Evolutionary conservation across 2,329 filamentous ascomycete species (phyloP), one percentile per base, ranked within the genome.

Genomic region (Botrytis tulipae): DNA sequence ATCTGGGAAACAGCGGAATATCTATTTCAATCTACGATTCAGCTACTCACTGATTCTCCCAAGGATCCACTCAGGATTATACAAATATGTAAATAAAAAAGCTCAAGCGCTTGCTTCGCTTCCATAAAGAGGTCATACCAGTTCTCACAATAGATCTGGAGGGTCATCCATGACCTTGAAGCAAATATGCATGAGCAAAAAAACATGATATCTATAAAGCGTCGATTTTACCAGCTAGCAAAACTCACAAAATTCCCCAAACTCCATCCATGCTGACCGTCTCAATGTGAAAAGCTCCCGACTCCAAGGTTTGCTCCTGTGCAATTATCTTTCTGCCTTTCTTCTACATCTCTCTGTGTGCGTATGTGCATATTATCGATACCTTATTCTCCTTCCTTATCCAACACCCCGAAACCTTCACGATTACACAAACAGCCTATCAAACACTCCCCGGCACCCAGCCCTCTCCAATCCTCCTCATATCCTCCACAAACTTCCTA

Each of bases 381-480:
- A 63, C 16, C 25, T 10, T 42, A 44, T 63, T 29, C 8, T 29
- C 25, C 61, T 20, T 20, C n/a, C 14, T 16, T 20, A 18, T 25
- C 10, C 14, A 40, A n/a, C 6, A 63, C 22, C n/a, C 37, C 25
- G 3, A 37, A 40, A 18, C 12, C 22, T 62, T 25, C 22, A 4
- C 22, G 12, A 18, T 0, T n/a, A 16, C 25, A 7, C 35, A 7
- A 18, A 7, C 44, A 57, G 12, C 35, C 2, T 22, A 63, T 66
- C 48, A 63, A n/a, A 32, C 35, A 54, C 92, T 65, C 20, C 94
- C 94, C 1, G 94, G 93, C 73, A 87, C 88, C 95, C 96, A 99
- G 1, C 84, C 84, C 80, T 95, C 92, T 48, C 94, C 96, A 82
- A 99, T 96, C 77, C 92, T 87, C 81, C 92, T 90, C 81, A 99